Evolutionary conservation across 2,329 filamentous ascomycete species (phyloP), one percentile per base, ranked within the genome.

Genomic region (Cladosporium phlei): DNA sequence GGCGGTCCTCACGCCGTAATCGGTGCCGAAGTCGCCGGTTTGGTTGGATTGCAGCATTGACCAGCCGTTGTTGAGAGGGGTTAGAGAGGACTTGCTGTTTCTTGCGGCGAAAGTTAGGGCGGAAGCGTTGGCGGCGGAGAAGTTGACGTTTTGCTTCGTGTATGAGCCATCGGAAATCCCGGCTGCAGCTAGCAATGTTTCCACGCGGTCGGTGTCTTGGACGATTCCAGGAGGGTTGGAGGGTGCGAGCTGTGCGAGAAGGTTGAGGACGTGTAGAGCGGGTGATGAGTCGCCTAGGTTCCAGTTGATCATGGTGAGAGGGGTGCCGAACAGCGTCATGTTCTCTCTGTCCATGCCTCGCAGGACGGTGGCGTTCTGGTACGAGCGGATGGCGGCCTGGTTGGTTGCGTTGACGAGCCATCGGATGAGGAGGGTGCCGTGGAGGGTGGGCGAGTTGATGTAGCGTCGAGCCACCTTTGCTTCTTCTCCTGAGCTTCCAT

Each of bases 11-110:
- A 54, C 27, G 5, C 39, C 46, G 20, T 55, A 52, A 27, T 54
- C 39, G 5, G 30, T 33, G 14, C 45, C 47, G 29, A 47, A 55
- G 25, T 46, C 25, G 14, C 53, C 53, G 4, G 40, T 48, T 6
- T 38, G 16, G 34, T 47, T 35, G 19, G 40, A 34, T 24, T 33
- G 24, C 2, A 48, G 17, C 4, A 33, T 33, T 16, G 35, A 45
- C 52, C 53, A 55, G 48, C 43, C 48, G 30, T 55, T 52, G 46
- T 51, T 49, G 6, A 54, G 44, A 17, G 37, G 32, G 2, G 28
- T 32, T 16, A 32, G 7, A 17, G 39, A 12, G 5, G 28, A 33
- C 2, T 12, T 30, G 7, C 27, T 34, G 12, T 33, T 34, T 2
- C 11, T 2, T 21, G 37, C 14, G 10, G 48, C 48, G 14, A 9